Evolutionary conservation across 495 filamentous ascomycete genomes (phyloP), one percentile per base, ranked within the genome.

Genomic region (Physcia stellaris): DNA sequence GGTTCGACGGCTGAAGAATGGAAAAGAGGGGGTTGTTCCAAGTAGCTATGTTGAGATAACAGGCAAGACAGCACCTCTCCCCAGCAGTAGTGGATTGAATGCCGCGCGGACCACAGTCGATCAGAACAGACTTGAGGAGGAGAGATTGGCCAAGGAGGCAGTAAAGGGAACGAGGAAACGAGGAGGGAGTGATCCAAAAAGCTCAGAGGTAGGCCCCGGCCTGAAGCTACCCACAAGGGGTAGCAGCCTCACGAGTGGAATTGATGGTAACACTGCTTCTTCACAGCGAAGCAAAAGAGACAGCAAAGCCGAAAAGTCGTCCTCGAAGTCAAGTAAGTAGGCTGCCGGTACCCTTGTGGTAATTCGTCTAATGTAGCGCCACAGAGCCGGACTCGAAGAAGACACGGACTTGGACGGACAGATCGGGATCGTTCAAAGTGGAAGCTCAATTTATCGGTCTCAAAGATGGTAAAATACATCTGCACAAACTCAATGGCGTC

Each of bases 401-500:
- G 58, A 74, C 86, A 16, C 78, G 90, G 35, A 80, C 74, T 12
- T 99, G 90, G 90, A 94, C 86, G 9, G 90, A 99, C 55, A 75
- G 92, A 35, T 80, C 83, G 13, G 92, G 86, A 47, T 83, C 85
- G 9, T 99, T 99, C 60, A 94, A 86, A 42, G 90, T 99, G 41
- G 90, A 99, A 40, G 90, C 90, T 7, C 85, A 99, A 52, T 99
- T 95, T 54, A 77, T 96, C 42, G 92, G 87, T 13, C 65, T 94
- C 17, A 80, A 75, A 53, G 90, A 96, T 55, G 85, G 86, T 32
- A 96, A 99, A 63, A 90, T 99, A 45, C 90, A 96, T 58, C 68
- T 99, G 4, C 90, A 99, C 63, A 99, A 99, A 65, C 66, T 79
- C 55, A 99, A 99, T 52, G 90, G 90, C 9, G 85, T 99, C 34